A percentile compares a stretch with the other conserved stretches of the same genome.
Conservation (phyloP, 2,329 filamentous ascomycete species). For the Diplodia seriata region DNA sequence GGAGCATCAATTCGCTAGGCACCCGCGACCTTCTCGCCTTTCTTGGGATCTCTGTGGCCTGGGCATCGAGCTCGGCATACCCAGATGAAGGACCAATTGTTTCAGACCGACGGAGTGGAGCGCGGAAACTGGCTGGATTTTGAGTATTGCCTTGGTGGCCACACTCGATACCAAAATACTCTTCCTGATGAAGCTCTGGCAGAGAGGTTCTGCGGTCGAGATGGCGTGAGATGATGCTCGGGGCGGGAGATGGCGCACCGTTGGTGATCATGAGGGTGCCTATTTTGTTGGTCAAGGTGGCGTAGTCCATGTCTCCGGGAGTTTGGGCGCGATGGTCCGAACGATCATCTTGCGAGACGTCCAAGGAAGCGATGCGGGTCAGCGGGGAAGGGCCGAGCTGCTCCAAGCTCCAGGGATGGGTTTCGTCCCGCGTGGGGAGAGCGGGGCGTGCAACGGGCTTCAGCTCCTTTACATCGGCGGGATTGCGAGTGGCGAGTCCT, state of each 20-base stretch:
- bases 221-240: conserved; percentile 41
- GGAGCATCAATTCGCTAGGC: conserved; percentile 13
- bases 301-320: conserved; percentile 52
- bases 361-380: conserved; percentile 37
- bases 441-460: conserved; percentile 33
- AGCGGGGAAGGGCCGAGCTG: conserved; percentile 39
- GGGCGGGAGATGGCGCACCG: conserved; percentile 54
- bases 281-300: conserved; percentile 50
- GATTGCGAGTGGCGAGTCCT: conserved; percentile 47
- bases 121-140: background rate
- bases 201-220: conserved; percentile 12
- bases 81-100: conserved; percentile 8
- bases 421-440: conserved; percentile 34
- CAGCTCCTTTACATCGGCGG: conserved; percentile 44
- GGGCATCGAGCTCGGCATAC: conserved; percentile 13
- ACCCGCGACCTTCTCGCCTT: background rate
- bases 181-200: conserved; percentile 30
- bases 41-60: conserved; percentile 11
- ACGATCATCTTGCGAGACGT: conserved; percentile 41
- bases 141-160: background rate
- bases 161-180: background rate
- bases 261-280: conserved; percentile 57
- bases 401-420: conserved; percentile 45
- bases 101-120: conserved; percentile 3
- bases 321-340: conserved; percentile 45